phyloP scores from a whole-genome alignment of 2,329 filamentous ascomycete species.

The Aspergillus fischeri region DNA sequence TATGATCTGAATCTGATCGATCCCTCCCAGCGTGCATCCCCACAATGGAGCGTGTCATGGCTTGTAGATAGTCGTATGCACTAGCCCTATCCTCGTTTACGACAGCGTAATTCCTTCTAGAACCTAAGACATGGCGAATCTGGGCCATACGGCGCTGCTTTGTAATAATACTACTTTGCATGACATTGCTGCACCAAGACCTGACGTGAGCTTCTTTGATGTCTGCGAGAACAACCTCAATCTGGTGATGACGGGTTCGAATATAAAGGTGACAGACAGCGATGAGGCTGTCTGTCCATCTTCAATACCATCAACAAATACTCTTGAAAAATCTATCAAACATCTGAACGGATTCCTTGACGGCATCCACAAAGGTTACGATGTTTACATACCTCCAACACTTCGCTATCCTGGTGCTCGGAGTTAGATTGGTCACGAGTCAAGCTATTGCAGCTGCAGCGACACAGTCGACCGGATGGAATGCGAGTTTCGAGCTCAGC shows the following conservation, averaged over 20 bases:
- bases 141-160: background rate
- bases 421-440: background rate
- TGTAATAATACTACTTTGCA: background rate
- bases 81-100: background rate
- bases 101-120: background rate
- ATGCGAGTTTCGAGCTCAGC: conserved; percentile 11
- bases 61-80: background rate
- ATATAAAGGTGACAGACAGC: conserved; percentile 1
- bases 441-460: conserved; percentile 3
- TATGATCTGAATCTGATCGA: background rate
- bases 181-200: background rate
- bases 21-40: no score
- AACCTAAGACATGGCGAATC: background rate
- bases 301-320: background rate
- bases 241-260: background rate
- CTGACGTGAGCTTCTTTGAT: conserved; percentile 1
- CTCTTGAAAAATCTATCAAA: background rate
- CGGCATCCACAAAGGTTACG: background rate
- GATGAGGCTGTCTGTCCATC: background rate
- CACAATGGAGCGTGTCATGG: background rate
- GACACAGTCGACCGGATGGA: conserved; percentile 10
- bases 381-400: conserved; percentile 2
- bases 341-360: background rate
- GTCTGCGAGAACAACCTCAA: background rate
- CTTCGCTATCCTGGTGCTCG: background rate